Evolutionary conservation across 2,329 filamentous ascomycete genomes (phyloP), one percentile per base, ranked within the genome.

Genomic region (Alternaria arbusti): DNA sequence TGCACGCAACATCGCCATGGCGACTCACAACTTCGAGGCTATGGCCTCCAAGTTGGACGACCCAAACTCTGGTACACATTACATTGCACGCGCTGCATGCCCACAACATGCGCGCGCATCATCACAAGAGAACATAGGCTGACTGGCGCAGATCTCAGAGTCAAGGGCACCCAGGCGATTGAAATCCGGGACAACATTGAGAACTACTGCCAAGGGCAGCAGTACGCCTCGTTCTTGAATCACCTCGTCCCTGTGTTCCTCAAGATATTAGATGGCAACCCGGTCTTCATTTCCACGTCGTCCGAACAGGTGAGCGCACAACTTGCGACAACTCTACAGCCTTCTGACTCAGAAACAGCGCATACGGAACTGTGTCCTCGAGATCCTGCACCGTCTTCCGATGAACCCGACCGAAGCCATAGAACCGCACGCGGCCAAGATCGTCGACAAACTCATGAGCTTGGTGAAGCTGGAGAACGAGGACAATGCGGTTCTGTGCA

Each of bases 401-500:
- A 90, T 84, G 86, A 88, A 86, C 43, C 90, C 93, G 2, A 82
- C 89, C 57, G 94, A 97, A 73, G 89, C 89, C 1, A 90, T 97
- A 81, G 94, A 98, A 78, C 91, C 90, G 1, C 96, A 95, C 80
- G 94, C 95, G 43, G 87, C 90, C 68, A 93, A 96, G 77, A 90
- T 97, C 64, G 93, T 97, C 63, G 94, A 97, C 76, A 86, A 97
- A 69, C 86, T 98, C 67, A 95, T 98, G 89, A 87, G 88, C 58
- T 84, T 99, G 62, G 94, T 98, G 63, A 90, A 91, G 70, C 91
- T 89, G 45, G 96, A 99, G 81, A 99, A 99, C 74, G 96, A 99
- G 82, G 96, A 99, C 67, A 99, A 99, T 85, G 96, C 95, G 3
- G 93, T 96, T n/a, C 84, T 99, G 66, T 97, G 95, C 78, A 93